Conservation (phyloP, 2,329 filamentous ascomycete species). For the Xylaria sp. region DNA sequence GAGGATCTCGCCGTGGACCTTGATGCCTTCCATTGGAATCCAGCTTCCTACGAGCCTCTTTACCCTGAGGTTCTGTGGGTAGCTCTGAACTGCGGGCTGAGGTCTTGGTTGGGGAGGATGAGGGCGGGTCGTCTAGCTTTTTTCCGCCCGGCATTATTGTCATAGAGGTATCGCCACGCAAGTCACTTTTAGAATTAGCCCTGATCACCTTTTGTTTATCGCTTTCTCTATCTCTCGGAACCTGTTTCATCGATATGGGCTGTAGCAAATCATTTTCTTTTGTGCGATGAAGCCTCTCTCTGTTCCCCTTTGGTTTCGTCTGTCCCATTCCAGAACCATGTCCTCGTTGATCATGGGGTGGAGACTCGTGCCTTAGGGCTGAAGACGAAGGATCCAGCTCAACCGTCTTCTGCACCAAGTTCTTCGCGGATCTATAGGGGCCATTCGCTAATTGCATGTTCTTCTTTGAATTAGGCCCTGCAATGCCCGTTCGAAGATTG, state of each 20-base stretch:
- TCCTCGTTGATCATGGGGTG: background rate
- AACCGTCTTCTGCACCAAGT: background rate
- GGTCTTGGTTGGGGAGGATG: background rate
- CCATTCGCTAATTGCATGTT: background rate
- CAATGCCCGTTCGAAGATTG: background rate
- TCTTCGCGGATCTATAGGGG: background rate
- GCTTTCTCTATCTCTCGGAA: background rate
- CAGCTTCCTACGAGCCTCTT: background rate
- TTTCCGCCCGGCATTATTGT: background rate
- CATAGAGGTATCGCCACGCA: background rate
- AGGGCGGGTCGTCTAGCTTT: background rate
- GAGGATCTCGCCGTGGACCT: background rate
- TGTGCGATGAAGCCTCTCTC: background rate
- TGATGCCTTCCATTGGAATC: slow-evolving; percentile 7
- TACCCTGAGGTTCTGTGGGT: background rate
- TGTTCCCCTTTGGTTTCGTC: background rate
- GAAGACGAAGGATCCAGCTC: background rate
- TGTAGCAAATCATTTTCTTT: background rate
- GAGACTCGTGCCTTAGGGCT: background rate
- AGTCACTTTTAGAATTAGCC: background rate
- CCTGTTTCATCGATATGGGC: slow-evolving; percentile 1
- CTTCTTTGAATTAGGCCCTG: background rate
- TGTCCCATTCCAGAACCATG: background rate
- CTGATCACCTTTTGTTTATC: background rate
- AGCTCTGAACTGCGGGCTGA: background rate